These are phyloP conservation scores for Clarireedia sp. DNA, from an alignment of 2,329 filamentous ascomycete genomes.

Conservation along the genomic window DNA sequence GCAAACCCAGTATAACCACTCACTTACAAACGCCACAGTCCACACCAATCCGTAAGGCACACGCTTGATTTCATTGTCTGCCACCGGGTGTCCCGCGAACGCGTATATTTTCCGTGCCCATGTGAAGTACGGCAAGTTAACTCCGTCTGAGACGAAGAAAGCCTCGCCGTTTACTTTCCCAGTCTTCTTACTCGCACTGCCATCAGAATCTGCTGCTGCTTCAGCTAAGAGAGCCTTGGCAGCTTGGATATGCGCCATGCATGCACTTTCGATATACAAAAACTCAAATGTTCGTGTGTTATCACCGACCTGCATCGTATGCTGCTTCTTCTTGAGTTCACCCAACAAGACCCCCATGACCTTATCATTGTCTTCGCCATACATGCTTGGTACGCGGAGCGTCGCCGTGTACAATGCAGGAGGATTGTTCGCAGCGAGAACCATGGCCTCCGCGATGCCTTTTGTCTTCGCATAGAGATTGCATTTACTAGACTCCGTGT, in stretches of 20 bases:
- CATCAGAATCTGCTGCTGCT: not conserved
- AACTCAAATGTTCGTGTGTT: conserved; percentile 47
- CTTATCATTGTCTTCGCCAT: conserved; percentile 26
- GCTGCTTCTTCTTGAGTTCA: conserved; percentile 32
- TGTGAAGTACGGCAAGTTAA: conserved; percentile 28
- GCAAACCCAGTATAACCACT: not conserved
- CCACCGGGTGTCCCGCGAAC: not conserved
- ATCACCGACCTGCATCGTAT: conserved; percentile 41
- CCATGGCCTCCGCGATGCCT: conserved; percentile 27
- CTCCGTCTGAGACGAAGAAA: conserved; percentile 32
- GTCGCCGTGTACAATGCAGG: conserved; percentile 21
- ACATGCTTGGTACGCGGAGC: conserved; percentile 28
- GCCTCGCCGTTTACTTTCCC: conserved; percentile 25
- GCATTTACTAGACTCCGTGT: conserved; percentile 19
- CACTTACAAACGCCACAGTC: not conserved
- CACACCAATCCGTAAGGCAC: not conserved
- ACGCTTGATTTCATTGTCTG: not conserved
- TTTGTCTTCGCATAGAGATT: conserved; percentile 27
- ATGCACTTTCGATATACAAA: conserved; percentile 44
- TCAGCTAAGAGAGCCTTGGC: conserved; percentile 19
- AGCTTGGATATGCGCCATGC: conserved; percentile 42
- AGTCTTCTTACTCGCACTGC: not conserved
- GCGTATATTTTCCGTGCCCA: not conserved
- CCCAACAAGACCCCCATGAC: not conserved
- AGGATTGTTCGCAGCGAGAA: conserved; percentile 26